A percentile compares a stretch with the other conserved stretches of the same genome.
These are phyloP conservation scores for Chlamydomonas incerta DNA, from an alignment of 139 green algal genomes.

Conservation along the genomic window DNA sequence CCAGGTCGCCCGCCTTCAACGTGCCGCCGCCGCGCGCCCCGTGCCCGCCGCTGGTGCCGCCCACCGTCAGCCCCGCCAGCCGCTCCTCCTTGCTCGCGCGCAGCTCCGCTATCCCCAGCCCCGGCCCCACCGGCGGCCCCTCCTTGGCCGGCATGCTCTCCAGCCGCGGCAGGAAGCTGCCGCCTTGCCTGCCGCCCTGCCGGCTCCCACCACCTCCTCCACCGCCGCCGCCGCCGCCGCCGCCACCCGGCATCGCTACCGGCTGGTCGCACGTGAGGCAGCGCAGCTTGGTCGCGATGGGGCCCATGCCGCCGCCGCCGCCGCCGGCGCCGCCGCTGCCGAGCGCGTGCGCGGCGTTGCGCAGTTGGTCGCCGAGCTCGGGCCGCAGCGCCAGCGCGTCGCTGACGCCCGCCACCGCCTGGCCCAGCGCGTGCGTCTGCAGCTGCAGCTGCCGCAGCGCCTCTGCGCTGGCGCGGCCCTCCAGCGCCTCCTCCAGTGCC, in stretches of 20 bases:
- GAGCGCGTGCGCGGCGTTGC: not conserved
- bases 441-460: slow-evolving; percentile 49
- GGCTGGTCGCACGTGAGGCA: slow-evolving; percentile 59
- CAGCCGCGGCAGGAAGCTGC: slow-evolving; percentile 55
- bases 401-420: slow-evolving; percentile 39
- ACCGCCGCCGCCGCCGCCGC: not conserved
- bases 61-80: slow-evolving; percentile 3
- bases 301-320: not conserved
- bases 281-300: not conserved
- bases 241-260: not conserved
- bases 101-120: slow-evolving; percentile 45
- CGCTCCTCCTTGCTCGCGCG: slow-evolving; percentile 32
- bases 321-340: not conserved
- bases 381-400: slow-evolving; percentile 46
- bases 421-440: slow-evolving; percentile 43
- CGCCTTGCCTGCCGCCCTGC: not conserved
- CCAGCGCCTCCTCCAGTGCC: slow-evolving; percentile 22
- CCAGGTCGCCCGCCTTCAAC: slow-evolving; percentile 5
- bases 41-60: not conserved
- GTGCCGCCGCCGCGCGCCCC: not conserved
- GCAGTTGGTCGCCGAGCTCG: slow-evolving; percentile 32
- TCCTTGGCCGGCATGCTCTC: slow-evolving; percentile 33
- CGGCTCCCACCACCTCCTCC: not conserved
- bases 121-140: slow-evolving; percentile 31
- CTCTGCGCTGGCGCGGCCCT: not conserved